Percentiles rank a stretch among this genome's conserved stretches.
phyloP scores from a whole-genome alignment of 306 rosid genomes.

The Hippophae rhamnoides region DNA sequence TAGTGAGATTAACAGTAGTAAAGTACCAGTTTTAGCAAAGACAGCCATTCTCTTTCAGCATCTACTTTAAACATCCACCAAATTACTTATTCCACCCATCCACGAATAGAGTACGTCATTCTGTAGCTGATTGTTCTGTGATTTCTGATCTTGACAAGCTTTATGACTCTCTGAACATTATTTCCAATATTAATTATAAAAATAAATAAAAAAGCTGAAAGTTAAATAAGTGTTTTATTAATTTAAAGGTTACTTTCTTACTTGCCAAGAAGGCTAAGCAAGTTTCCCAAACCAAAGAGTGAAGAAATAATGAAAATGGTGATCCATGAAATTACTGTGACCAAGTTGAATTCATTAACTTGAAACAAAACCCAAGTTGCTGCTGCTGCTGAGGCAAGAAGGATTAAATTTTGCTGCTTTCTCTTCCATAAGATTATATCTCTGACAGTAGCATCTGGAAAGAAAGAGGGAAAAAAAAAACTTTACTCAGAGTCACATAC shows the following conservation, averaged over 20 bases:
- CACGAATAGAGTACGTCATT: slow-evolving; percentile 17
- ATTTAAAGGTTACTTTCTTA: slow-evolving; percentile 7
- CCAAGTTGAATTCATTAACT: slow-evolving; percentile 40
- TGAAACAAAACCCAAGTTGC: slow-evolving; percentile 44
- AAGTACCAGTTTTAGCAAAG: slow-evolving; percentile 28
- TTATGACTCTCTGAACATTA: slow-evolving; percentile 30
- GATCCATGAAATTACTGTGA: slow-evolving; percentile 45
- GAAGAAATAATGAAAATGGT: slow-evolving; percentile 31
- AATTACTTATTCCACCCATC: slow-evolving; percentile 34
- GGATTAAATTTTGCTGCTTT: slow-evolving; percentile 21
- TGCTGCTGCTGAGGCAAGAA: slow-evolving; percentile 41
- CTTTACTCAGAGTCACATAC: neutral
- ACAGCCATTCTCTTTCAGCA: slow-evolving; percentile 29
- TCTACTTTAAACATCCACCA: slow-evolving; percentile 32
- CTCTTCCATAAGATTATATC: slow-evolving; percentile 50
- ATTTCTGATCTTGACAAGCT: slow-evolving; percentile 25
- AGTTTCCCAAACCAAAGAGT: slow-evolving; percentile 47
- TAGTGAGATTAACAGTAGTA: slow-evolving; percentile 34
- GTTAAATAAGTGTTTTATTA: neutral
- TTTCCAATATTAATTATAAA: neutral
- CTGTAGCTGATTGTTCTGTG: slow-evolving; percentile 22
- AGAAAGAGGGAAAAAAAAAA: neutral
- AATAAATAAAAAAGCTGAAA: too few species aligned
- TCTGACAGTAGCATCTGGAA: slow-evolving; percentile 9
- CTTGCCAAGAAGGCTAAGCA: slow-evolving; percentile 48